Base-by-base conservation (phyloP, 768 basidiomycete species). In the Hygrocybe punicea region DNA sequence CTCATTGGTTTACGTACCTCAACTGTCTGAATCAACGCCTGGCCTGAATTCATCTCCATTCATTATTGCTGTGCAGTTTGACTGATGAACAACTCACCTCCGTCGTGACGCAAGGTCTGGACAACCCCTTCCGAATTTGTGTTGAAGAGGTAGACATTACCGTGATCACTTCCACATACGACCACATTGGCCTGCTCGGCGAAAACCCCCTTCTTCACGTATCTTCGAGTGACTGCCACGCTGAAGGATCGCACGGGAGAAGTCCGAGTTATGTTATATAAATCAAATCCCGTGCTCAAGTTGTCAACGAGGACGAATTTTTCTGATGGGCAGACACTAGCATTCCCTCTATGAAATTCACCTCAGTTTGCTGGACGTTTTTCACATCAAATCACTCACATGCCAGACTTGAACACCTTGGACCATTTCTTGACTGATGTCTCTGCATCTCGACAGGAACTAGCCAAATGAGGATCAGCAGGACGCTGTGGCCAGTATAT, bases 391-490 rank as follows among this genome's bases (percentile, higher is more conserved):
- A 5, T 21, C 29, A 51, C 51, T 52, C 36, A 52, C 51, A 52
- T 52, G 13, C n/a, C 51, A 52, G 51, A 52, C 24, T 52, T 52
- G 8, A 52, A 39, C 13, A 40, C 17, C 36, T 52, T 39, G 51
- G 24, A 14, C 21, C 34, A 14, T 52, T 52, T 35, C 37, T n/a
- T 29, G 19, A 13, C 11, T 3, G 46, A 48, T n/a, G 17, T 51
- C 29, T 51, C 24, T 21, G 34, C 49, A 34, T 29, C 25, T 34
- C 21, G 45, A 13, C 7, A 7, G 16, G 24, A 16, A 19, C 34
- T 51, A 42, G 49, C 19, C 8, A n/a, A 2, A 8, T 6, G 16
- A 23, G 29, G 16, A 34, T 51, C 10, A 14, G 11, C 11, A 25
- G 49, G 6, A 51, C 6, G 17, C 35, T 39, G 10, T n/a, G 16